Evolutionary conservation across 805 yeast genomes (phyloP).

Genomic region (Wickerhamiella dianesei): DNA sequence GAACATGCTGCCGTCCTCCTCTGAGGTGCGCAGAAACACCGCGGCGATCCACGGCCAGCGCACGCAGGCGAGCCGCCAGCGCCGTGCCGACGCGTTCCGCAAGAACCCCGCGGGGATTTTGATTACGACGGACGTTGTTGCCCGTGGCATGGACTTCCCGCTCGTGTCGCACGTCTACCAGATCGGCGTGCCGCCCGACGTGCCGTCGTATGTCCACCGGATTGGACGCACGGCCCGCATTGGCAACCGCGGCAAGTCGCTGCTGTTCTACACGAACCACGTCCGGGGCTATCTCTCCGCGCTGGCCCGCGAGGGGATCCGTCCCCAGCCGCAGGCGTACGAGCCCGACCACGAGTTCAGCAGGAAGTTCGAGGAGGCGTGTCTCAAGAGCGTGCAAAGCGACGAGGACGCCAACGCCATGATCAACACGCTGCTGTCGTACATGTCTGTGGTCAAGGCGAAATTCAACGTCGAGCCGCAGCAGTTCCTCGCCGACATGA

Average conservation of each 20-base stretch:
- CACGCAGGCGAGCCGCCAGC: constrained; percentile 54
- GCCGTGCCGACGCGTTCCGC: constrained; percentile 42
- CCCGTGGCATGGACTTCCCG: constrained; percentile 94
- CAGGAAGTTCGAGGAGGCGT: constrained; percentile 8
- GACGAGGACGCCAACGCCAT: constrained; percentile 18
- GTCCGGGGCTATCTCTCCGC: constrained; percentile 43
- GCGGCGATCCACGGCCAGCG: constrained; percentile 54
- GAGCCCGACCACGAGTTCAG: constrained; percentile 14
- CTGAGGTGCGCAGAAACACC: constrained; percentile 6
- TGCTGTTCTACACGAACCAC: constrained; percentile 39
- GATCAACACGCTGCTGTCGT: constrained; percentile 19
- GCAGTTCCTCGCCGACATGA: constrained; percentile 18
- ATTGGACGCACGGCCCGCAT: constrained; percentile 96
- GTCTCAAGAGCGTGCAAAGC: constrained; percentile 9
- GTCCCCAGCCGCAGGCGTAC: constrained; percentile 25
- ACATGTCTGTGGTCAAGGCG: constrained; percentile 17
- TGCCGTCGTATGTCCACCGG: constrained; percentile 78
- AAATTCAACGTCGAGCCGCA: constrained; percentile 13
- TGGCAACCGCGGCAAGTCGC: constrained; percentile 63
- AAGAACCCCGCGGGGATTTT: constrained; percentile 39
- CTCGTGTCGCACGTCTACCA: constrained; percentile 76
- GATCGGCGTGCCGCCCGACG: constrained; percentile 58
- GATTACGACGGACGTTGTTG: constrained; percentile 84
- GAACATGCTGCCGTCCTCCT: constrained; percentile 11
- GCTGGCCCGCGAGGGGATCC: constrained; percentile 34